A percentile compares a stretch with the other conserved stretches of the same genome.
Conservation (phyloP, 176 grass and related monocot genomes). For the Triticum dicoccoides region DNA sequence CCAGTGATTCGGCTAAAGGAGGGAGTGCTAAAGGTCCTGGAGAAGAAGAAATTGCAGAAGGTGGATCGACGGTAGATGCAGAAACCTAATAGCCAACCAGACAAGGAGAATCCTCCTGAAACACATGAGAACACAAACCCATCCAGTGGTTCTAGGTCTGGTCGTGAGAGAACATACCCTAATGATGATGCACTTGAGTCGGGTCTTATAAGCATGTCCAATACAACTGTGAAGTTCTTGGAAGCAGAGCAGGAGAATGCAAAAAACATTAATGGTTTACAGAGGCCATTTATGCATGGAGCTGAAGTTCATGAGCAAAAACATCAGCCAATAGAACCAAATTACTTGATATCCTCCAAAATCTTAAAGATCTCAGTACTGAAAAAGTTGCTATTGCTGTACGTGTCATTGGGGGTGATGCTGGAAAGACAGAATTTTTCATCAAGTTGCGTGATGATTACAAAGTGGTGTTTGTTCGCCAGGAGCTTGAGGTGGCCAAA, state of each 20-base stretch:
- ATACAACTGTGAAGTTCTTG: neutral
- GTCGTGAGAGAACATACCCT: neutral
- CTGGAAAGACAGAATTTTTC: neutral
- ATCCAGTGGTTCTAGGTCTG: neutral
- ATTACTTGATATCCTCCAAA: neutral
- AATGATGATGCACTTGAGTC: neutral
- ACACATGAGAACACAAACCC: neutral
- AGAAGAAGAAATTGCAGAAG: neutral
- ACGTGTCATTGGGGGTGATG: neutral
- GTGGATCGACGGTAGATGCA: neutral
- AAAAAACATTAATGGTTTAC: neutral
- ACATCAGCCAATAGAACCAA: neutral
- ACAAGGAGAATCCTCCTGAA: neutral
- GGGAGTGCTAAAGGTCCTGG: neutral
- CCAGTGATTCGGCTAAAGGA: neutral
- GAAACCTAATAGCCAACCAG: neutral
- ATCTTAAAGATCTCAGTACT: neutral
- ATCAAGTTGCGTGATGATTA: neutral
- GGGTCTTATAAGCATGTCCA: neutral
- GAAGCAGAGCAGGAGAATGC: neutral
- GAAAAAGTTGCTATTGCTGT: neutral
- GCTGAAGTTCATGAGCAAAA: neutral
- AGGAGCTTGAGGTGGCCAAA: neutral
- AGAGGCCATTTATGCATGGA: neutral
- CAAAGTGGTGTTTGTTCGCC: neutral